phyloP scores from a whole-genome alignment of 768 basidiomycete genomes.

The Leccinum uliginosum region DNA sequence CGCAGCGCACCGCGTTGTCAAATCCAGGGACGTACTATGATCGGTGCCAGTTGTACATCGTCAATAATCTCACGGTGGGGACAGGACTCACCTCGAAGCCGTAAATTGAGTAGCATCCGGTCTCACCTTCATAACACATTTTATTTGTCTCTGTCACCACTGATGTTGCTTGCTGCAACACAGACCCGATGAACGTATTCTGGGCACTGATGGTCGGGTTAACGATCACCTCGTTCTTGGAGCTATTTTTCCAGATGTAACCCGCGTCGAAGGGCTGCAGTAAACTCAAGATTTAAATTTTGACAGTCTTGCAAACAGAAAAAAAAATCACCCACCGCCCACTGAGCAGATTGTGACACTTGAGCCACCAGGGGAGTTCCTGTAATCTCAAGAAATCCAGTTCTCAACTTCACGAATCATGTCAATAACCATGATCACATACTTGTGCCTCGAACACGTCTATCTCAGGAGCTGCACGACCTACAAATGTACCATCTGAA shows the following conservation, averaged over 20 bases:
- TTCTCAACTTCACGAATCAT: slow-evolving; percentile 9
- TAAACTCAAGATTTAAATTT: background rate
- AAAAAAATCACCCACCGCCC: slow-evolving; percentile 51
- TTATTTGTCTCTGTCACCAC: slow-evolving; percentile 64
- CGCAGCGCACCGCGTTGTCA: slow-evolving; percentile 51
- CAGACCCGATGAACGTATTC: slow-evolving; percentile 66
- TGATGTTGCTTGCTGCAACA: slow-evolving; percentile 77
- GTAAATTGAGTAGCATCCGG: slow-evolving; percentile 65
- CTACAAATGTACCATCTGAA: slow-evolving; percentile 71
- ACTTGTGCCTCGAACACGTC: slow-evolving; percentile 84
- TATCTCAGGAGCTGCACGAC: slow-evolving; percentile 84
- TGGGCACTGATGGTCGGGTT: slow-evolving; percentile 50
- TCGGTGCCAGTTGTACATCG: background rate
- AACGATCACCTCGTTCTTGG: slow-evolving; percentile 52
- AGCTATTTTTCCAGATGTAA: slow-evolving; percentile 65
- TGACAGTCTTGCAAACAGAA: background rate
- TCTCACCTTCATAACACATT: slow-evolving; percentile 60
- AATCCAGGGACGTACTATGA: slow-evolving; percentile 48
- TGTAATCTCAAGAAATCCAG: slow-evolving; percentile 41
- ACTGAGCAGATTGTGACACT: slow-evolving; percentile 85
- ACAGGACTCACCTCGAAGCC: slow-evolving; percentile 64
- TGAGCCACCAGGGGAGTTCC: slow-evolving; percentile 42
- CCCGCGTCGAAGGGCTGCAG: slow-evolving; percentile 67
- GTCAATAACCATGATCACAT: slow-evolving; percentile 13
- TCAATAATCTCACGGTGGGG: background rate